Base-by-base conservation (phyloP, 2,329 filamentous ascomycete species). In the Fusarium guadeloupense region DNA sequence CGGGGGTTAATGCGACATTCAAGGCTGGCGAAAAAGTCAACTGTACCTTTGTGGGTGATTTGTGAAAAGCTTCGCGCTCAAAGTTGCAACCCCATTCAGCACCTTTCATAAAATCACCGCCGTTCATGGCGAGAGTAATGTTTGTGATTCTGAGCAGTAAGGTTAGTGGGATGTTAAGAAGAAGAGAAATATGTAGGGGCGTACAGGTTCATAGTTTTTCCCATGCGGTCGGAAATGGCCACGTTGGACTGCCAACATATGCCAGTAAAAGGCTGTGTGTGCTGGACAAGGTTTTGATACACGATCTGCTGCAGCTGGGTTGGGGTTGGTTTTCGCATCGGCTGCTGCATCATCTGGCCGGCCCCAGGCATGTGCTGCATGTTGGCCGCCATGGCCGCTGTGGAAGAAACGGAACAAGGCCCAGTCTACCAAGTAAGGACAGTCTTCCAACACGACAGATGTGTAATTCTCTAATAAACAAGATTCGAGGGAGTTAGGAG, bases 301-400 rank as follows among this genome's bases (percentile, higher is more conserved):
- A 83, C 74, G 14, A 76, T 64, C 34, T 77, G 71, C 43, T 77
- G 76, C 19, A 77, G 62, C 58, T 76, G 74, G 35, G 65, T 60
- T 14, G 35, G 47, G 45, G 64, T 66, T 37, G 69, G 68, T 41
- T 72, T 71, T 58, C 75, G 73, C 66, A 76, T 71, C 58, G 80
- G 78, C 59, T 78, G 76, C 67, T 76, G 76, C 72, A 81, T 76
- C 74, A 81, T 79, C 54, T 77, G 76, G 72, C 76, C 78, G 63
- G 74, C 76, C 58, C 74, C 76, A 71, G 75, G 78, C 82, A 86
- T 85, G 69, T 84, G 83, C 73, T 81, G 80, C 76, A 86, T 81
- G 67, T 85, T 85, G 71, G 81, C 83, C 77, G 84, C 83, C 84
- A 87, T 86, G 75, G 81, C 81, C 78, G 80, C 80, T 59, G 53